These are phyloP conservation scores for Emmonsiellopsis sp. DNA, from an alignment of 2,329 filamentous ascomycete species.

Conservation along the genomic window DNA sequence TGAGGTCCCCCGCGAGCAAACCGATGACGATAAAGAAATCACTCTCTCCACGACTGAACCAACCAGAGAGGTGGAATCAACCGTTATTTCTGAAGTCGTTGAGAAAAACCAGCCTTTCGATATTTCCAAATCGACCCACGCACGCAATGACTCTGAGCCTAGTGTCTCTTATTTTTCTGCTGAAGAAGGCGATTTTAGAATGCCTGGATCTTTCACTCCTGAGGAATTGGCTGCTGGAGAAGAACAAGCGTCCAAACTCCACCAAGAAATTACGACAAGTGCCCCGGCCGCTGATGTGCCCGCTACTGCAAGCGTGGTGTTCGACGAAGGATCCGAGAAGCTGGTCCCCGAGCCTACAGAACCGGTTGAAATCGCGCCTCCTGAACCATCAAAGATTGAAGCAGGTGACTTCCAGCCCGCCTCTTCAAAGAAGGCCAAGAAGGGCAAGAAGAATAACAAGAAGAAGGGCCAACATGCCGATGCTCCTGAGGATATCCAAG, in stretches of 20 bases:
- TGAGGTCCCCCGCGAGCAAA: neutral
- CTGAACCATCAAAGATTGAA: constrained; percentile 6
- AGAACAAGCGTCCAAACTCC: neutral
- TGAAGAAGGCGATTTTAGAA: neutral
- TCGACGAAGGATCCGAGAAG: constrained; percentile 2
- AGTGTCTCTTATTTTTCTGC: neutral
- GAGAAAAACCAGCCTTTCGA: neutral
- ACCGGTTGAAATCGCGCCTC: neutral
- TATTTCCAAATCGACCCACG: neutral
- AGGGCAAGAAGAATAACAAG: constrained; percentile 19
- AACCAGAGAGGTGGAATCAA: neutral
- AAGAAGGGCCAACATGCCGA: constrained; percentile 2
- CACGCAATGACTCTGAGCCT: neutral
- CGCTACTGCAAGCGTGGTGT: neutral
- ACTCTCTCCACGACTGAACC: neutral
- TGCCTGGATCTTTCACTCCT: neutral
- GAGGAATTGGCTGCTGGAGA: neutral
- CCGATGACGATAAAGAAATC: neutral
- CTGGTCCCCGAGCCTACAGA: constrained; percentile 1
- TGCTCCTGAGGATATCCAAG: neutral
- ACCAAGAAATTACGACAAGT: neutral
- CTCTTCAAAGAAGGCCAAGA: constrained; percentile 18
- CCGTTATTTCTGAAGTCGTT: neutral
- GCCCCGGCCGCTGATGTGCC: constrained; percentile 2
- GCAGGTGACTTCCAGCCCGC: constrained; percentile 1